These are phyloP conservation scores for Saccharomyces paradoxus DNA, from an alignment of 805 yeast genomes.

Conservation along the genomic window DNA sequence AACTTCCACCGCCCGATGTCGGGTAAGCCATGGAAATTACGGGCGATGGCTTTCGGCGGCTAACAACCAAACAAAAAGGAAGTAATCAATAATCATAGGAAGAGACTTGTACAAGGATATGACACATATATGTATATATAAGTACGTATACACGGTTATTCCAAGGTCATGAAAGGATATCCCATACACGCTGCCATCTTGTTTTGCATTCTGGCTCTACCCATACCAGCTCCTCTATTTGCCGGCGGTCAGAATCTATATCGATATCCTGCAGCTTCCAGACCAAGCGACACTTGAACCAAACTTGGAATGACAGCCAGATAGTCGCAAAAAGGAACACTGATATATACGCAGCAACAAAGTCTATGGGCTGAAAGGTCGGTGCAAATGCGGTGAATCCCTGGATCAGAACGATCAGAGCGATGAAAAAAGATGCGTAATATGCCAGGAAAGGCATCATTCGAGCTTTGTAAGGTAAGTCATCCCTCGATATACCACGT, in stretches of 20 bases:
- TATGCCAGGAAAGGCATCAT: conserved; percentile 58
- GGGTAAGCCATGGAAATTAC: neutral
- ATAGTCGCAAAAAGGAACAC: conserved; percentile 46
- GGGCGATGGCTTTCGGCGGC: neutral
- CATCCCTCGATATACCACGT: conserved; percentile 54
- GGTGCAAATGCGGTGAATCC: conserved; percentile 56
- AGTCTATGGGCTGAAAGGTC: conserved; percentile 40
- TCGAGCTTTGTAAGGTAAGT: conserved; percentile 59
- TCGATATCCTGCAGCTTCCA: conserved; percentile 20
- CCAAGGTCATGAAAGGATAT: neutral
- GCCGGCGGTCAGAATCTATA: conserved; percentile 55
- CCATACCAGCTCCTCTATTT: conserved; percentile 5
- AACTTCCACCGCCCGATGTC: neutral
- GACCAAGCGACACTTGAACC: conserved; percentile 40
- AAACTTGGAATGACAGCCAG: conserved; percentile 48
- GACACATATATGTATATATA: neutral
- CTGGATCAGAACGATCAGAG: conserved; percentile 55
- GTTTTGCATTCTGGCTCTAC: conserved; percentile 1
- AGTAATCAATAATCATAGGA: neutral
- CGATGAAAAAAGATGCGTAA: conserved; percentile 46
- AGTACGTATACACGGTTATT: neutral
- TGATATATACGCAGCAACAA: conserved; percentile 66
- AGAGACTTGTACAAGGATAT: neutral
- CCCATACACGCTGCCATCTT: neutral
- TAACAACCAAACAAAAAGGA: neutral